Conservation (phyloP, 179 eudicot genomes). For the Silene coronaria region DNA sequence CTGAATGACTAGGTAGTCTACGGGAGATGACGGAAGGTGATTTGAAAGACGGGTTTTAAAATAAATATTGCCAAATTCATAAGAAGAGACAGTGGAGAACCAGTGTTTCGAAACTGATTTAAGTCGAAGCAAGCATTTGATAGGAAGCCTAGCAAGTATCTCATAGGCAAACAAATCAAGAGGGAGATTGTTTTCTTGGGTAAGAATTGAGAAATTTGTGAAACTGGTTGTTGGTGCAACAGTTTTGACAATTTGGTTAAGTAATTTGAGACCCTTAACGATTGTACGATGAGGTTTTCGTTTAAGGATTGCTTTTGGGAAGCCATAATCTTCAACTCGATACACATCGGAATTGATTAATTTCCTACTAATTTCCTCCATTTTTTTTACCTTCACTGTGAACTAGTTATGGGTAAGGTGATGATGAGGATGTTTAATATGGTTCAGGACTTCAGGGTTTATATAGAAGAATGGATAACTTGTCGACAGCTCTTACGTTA, state of each 20-base stretch:
- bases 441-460: slow-evolving; percentile 16
- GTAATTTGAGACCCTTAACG: slow-evolving; percentile 13
- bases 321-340: slow-evolving; percentile 3
- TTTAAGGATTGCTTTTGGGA: not conserved
- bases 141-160: slow-evolving; percentile 10
- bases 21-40: not conserved
- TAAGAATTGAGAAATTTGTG: not conserved
- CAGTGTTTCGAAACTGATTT: too few species aligned
- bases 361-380: not conserved
- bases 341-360: not conserved
- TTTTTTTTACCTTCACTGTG: not conserved
- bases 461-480: slow-evolving; percentile 1
- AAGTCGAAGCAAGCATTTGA: too few species aligned
- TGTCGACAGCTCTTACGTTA: not conserved
- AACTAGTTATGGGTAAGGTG: not conserved
- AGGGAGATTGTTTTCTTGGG: slow-evolving; percentile 19
- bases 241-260: not conserved
- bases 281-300: slow-evolving; percentile 21
- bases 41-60: slow-evolving; percentile 4
- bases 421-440: slow-evolving; percentile 13
- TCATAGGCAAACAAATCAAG: slow-evolving; percentile 16
- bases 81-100: not conserved
- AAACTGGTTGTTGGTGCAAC: not conserved
- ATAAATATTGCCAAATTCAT: slow-evolving; percentile 21
- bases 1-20: slow-evolving; percentile 28